Evolutionary conservation across 108 stramenopile genomes (phyloP).

Genomic region (Nitzschia sp.): DNA sequence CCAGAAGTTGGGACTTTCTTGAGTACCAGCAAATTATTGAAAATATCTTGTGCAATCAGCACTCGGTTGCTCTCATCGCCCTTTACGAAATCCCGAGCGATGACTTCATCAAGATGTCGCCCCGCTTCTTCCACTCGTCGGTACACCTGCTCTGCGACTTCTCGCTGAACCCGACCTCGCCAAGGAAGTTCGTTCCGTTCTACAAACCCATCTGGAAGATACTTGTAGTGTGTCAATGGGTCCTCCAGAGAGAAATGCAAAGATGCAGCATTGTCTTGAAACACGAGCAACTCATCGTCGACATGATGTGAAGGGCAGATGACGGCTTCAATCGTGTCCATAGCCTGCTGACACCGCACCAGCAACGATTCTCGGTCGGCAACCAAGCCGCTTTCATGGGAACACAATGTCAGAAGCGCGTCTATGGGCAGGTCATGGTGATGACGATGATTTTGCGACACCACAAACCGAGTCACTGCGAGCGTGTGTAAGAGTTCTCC

Average conservation of each 20-base stretch:
- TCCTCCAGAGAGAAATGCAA: not conserved
- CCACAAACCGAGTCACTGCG: slow-evolving; percentile 41
- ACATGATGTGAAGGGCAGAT: slow-evolving; percentile 51
- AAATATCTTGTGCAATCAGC: slow-evolving; percentile 65
- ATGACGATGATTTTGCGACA: slow-evolving; percentile 5
- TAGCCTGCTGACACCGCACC: slow-evolving; percentile 45
- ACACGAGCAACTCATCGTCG: not conserved
- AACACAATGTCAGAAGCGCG: slow-evolving; percentile 49
- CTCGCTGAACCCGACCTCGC: slow-evolving; percentile 65
- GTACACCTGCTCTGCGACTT: slow-evolving; percentile 44
- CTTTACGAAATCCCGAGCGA: slow-evolving; percentile 69
- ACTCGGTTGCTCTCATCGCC: slow-evolving; percentile 30
- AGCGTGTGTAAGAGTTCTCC: slow-evolving; percentile 64
- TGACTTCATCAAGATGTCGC: slow-evolving; percentile 42
- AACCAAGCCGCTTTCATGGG: slow-evolving; percentile 69
- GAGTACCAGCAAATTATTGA: slow-evolving; percentile 84
- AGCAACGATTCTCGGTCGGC: slow-evolving; percentile 38
- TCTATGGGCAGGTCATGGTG: not conserved
- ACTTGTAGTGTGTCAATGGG: slow-evolving; percentile 1
- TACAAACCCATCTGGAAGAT: slow-evolving; percentile 62
- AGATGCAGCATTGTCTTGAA: slow-evolving; percentile 9
- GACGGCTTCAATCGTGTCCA: slow-evolving; percentile 56
- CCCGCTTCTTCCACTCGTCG: slow-evolving; percentile 50
- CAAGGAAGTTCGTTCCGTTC: slow-evolving; percentile 76
- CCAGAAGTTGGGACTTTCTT: slow-evolving; percentile 63